phyloP scores from a whole-genome alignment of 768 basidiomycete species.

The Lyophyllum decastes region DNA sequence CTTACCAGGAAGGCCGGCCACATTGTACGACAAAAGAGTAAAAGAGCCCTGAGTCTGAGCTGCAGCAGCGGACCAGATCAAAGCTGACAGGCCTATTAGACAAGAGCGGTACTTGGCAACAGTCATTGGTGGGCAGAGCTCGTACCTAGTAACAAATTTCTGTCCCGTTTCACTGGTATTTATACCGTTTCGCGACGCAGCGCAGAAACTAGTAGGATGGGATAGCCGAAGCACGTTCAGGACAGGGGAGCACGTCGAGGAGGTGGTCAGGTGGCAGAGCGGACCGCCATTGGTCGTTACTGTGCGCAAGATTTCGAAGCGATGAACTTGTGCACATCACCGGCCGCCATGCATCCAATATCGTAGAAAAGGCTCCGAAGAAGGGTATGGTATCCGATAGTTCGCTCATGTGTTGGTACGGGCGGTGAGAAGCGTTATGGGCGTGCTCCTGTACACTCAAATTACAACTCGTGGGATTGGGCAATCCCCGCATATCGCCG shows the following conservation, averaged over 20 bases:
- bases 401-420: too few relatives aligned
- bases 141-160: too few relatives aligned
- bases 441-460: too few relatives aligned
- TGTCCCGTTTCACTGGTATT: background rate
- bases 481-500: too few relatives aligned
- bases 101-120: background rate
- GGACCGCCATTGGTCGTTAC: background rate
- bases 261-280: background rate
- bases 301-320: background rate
- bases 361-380: too few relatives aligned
- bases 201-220: background rate
- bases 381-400: too few relatives aligned
- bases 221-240: slow-evolving; percentile 3
- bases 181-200: background rate
- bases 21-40: slow-evolving; percentile 31
- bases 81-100: background rate
- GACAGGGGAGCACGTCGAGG: background rate
- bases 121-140: background rate
- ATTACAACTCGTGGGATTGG: too few relatives aligned
- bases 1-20: slow-evolving; percentile 35
- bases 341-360: too few relatives aligned
- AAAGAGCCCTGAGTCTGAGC: slow-evolving; percentile 26
- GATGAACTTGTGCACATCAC: background rate
- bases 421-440: too few relatives aligned
- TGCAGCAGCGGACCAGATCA: slow-evolving; percentile 8